Percentiles rank a stretch among this genome's conserved stretches.
Evolutionary conservation across 2,329 filamentous ascomycete species (phyloP).

Genomic region (Cordyceps farinosa): DNA sequence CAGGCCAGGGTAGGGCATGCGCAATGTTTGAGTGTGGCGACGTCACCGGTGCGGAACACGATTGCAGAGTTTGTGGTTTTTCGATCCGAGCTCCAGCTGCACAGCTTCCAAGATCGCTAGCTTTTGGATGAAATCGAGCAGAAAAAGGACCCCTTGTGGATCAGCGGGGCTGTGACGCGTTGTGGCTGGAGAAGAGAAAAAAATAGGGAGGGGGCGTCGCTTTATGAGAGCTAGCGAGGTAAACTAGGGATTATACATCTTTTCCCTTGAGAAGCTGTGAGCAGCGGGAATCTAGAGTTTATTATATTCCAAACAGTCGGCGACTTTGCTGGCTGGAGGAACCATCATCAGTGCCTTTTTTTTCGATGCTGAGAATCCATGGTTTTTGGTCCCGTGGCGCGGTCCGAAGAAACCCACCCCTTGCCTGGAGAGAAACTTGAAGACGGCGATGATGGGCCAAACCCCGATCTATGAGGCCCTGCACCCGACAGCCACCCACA

Average conservation of each 20-base stretch:
- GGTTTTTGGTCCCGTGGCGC: too few species aligned
- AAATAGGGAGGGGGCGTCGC: background rate
- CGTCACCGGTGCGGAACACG: background rate
- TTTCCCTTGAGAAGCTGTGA: too few species aligned
- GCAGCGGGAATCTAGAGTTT: too few species aligned
- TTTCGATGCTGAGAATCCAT: too few species aligned
- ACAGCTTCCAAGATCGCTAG: background rate
- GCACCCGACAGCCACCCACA: too few species aligned
- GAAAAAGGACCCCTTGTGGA: background rate
- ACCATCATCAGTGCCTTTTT: too few species aligned
- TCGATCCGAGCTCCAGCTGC: background rate
- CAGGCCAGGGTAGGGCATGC: background rate
- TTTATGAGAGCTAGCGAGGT: background rate
- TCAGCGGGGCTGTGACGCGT: background rate
- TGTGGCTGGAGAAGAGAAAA: background rate
- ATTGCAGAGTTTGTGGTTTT: background rate
- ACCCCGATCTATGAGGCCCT: background rate
- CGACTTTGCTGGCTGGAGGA: too few species aligned
- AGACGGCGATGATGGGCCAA: background rate
- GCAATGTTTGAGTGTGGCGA: background rate
- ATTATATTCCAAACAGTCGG: too few species aligned
- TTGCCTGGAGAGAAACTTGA: background rate
- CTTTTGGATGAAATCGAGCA: conserved; percentile 8
- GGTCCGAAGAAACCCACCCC: too few species aligned
- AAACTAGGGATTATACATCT: background rate